Conservation (phyloP, 106 monocot species). For the Posidonia australis region DNA sequence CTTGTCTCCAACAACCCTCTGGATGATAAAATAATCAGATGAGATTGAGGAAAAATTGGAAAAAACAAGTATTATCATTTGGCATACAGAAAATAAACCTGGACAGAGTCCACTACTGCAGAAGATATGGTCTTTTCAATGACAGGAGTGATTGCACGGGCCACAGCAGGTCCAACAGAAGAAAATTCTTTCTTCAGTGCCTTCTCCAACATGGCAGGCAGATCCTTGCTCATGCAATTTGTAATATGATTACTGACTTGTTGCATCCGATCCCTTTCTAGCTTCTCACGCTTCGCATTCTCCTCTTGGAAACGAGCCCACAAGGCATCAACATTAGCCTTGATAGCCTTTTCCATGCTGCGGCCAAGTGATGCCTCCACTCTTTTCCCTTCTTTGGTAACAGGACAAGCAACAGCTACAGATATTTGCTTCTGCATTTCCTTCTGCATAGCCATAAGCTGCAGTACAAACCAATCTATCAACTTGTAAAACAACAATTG, state of each 20-base stretch:
- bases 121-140: slow-evolving; percentile 75
- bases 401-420: slow-evolving; percentile 26
- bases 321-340: slow-evolving; percentile 69
- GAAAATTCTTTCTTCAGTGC: slow-evolving; percentile 72
- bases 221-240: slow-evolving; percentile 65
- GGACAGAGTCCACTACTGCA: slow-evolving; percentile 69
- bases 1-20: slow-evolving; percentile 88
- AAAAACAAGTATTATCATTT: not conserved
- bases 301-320: slow-evolving; percentile 75
- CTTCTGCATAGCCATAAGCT: slow-evolving; percentile 62
- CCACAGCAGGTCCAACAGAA: slow-evolving; percentile 36
- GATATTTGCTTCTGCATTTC: slow-evolving; percentile 80
- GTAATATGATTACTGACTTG: slow-evolving; percentile 55
- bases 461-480: slow-evolving; percentile 3
- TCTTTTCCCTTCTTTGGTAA: slow-evolving; percentile 75
- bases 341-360: slow-evolving; percentile 75
- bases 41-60: not conserved
- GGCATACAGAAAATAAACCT: slow-evolving; percentile 31
- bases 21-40: slow-evolving; percentile 12
- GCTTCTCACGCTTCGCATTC: slow-evolving; percentile 68
- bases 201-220: slow-evolving; percentile 63
- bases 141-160: slow-evolving; percentile 52
- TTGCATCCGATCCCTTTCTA: slow-evolving; percentile 57
- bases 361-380: slow-evolving; percentile 70
- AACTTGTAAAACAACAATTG: not conserved